Conservation (phyloP, 2,329 filamentous ascomycete species). For the Ophiostoma quercus region DNA sequence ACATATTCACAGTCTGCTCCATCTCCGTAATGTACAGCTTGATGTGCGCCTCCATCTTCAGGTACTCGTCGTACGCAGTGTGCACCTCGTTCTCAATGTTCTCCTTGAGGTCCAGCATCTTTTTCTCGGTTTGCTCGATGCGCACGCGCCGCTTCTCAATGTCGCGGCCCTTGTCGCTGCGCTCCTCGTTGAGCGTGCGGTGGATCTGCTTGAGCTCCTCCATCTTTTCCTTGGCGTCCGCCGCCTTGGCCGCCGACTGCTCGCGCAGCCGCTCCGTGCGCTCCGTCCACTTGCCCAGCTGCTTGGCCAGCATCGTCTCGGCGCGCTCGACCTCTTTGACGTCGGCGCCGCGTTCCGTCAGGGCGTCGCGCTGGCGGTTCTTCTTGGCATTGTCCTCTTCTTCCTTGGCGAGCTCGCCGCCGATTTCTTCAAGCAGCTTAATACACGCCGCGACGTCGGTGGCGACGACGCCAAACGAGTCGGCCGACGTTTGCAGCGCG, state of each 20-base stretch:
- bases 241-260: conserved; percentile 74
- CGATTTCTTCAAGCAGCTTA: conserved; percentile 82
- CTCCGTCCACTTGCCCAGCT: conserved; percentile 79
- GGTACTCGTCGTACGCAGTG: conserved; percentile 83
- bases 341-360: conserved; percentile 82
- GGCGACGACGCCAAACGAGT: conserved; percentile 79
- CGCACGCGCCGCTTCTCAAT: conserved; percentile 88
- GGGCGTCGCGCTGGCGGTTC: conserved; percentile 74
- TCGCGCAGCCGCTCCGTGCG: conserved; percentile 78
- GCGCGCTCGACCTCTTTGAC: conserved; percentile 87
- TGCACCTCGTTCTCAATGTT: conserved; percentile 95
- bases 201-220: conserved; percentile 79
- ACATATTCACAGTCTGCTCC: conserved; percentile 69
- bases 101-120: conserved; percentile 98
- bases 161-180: conserved; percentile 79
- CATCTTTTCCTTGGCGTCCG: conserved; percentile 80
- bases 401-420: conserved; percentile 78
- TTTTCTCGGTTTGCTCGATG: conserved; percentile 98
- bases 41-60: conserved; percentile 96
- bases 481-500: conserved; percentile 83
- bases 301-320: conserved; percentile 75
- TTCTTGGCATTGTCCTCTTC: conserved; percentile 83
- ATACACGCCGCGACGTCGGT: conserved; percentile 83
- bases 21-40: conserved; percentile 98
- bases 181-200: conserved; percentile 74